Conservation (phyloP, 495 filamentous ascomycete species). For the Entonaema liquescens region DNA sequence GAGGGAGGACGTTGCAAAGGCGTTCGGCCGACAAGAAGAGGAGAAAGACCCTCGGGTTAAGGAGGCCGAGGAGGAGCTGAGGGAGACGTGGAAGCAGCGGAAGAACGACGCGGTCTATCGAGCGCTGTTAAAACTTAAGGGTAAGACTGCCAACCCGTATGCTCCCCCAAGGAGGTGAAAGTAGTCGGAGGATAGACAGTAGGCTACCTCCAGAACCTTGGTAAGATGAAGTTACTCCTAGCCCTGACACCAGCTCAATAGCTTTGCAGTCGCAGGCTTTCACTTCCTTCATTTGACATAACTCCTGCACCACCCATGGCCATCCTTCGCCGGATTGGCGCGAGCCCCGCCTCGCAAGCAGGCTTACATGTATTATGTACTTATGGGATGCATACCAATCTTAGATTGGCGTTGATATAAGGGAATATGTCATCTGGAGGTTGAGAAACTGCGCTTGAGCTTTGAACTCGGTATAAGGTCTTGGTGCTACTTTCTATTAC, state of each 20-base stretch:
- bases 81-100: neutral
- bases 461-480: neutral
- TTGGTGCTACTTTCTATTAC: neutral
- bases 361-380: neutral
- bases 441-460: neutral
- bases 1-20: neutral
- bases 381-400: constrained; percentile 3
- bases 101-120: neutral
- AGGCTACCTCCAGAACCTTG: neutral
- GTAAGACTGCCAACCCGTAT: neutral
- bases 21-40: neutral
- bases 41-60: neutral
- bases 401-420: neutral
- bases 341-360: constrained; percentile 8
- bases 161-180: neutral
- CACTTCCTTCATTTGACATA: neutral
- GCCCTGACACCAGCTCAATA: neutral
- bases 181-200: neutral
- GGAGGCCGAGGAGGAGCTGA: neutral
- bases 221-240: no score
- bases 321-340: constrained; percentile 17
- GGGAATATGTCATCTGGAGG: neutral
- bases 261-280: neutral
- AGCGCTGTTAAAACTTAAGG: neutral
- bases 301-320: neutral